Percentiles rank a stretch among this genome's conserved stretches.
phyloP scores from a whole-genome alignment of 2,329 filamentous ascomycete genomes.

The Phaeosphaeria sp. region DNA sequence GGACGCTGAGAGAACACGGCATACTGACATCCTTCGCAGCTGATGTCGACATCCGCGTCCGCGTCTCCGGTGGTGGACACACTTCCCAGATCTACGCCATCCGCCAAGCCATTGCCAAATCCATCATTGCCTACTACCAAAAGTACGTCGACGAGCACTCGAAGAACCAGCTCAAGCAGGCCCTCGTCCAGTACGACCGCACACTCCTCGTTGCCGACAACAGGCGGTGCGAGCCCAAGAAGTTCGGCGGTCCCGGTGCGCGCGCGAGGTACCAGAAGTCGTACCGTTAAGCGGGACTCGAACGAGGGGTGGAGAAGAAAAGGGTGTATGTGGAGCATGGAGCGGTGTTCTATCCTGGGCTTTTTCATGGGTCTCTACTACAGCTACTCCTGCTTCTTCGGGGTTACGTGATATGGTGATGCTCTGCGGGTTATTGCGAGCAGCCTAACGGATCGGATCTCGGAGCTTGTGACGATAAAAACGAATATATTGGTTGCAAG shows the following conservation, averaged over 20 bases:
- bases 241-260: slow-evolving; percentile 92
- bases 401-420: slow-evolving; percentile 35
- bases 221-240: slow-evolving; percentile 99
- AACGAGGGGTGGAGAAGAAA: slow-evolving; percentile 6
- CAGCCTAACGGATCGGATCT: slow-evolving; percentile 36
- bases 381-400: slow-evolving; percentile 15
- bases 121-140: slow-evolving; percentile 97
- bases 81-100: slow-evolving; percentile 97
- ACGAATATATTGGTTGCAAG: slow-evolving; percentile 50
- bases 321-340: slow-evolving; percentile 37
- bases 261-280: slow-evolving; percentile 98
- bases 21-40: slow-evolving; percentile 50
- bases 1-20: slow-evolving; percentile 18
- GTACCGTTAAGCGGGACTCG: slow-evolving; percentile 78
- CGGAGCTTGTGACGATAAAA: slow-evolving; percentile 50
- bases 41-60: slow-evolving; percentile 95
- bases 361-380: slow-evolving; percentile 44
- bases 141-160: slow-evolving; percentile 99
- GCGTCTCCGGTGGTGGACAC: slow-evolving; percentile 96
- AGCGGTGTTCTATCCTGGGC: slow-evolving; percentile 48
- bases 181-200: slow-evolving; percentile 93
- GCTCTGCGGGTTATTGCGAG: slow-evolving; percentile 27
- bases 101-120: slow-evolving; percentile 98
- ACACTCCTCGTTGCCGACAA: slow-evolving; percentile 99
- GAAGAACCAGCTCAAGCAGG: slow-evolving; percentile 99